Percentiles rank a stretch among this genome's conserved stretches.
These are phyloP conservation scores for Tilletia setariae DNA, from an alignment of 1,284 basidiomycete genomes.

Conservation along the genomic window DNA sequence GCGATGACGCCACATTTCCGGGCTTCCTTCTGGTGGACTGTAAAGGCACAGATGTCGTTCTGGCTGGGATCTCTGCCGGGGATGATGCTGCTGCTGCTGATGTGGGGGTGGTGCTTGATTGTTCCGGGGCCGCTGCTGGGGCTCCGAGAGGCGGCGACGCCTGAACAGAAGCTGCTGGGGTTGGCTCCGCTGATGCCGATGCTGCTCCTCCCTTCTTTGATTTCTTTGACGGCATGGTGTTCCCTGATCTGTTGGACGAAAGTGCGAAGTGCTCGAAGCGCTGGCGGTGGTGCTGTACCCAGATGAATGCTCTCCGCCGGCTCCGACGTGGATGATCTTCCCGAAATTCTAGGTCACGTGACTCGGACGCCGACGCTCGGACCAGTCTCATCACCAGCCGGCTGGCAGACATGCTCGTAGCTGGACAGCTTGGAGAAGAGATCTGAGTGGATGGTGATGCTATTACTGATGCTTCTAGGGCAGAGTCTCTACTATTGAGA, in stretches of 20 bases:
- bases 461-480: neutral
- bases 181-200: neutral
- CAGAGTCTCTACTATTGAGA: too few relatives aligned
- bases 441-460: neutral
- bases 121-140: neutral
- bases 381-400: neutral
- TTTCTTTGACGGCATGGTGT: slow-evolving; percentile 1
- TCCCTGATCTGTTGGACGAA: neutral
- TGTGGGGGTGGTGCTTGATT: neutral
- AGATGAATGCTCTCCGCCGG: too few relatives aligned
- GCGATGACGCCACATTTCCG: slow-evolving; percentile 59
- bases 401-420: neutral
- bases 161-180: neutral
- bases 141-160: neutral
- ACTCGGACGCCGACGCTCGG: too few relatives aligned
- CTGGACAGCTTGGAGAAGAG: neutral
- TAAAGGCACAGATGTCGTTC: neutral
- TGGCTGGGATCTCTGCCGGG: neutral
- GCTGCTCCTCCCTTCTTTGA: slow-evolving; percentile 6
- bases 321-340: too few relatives aligned
- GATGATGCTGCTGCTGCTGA: slow-evolving; percentile 5
- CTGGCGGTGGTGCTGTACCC: too few relatives aligned
- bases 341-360: too few relatives aligned
- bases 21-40: neutral
- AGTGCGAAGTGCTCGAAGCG: too few relatives aligned